A percentile compares a stretch with the other conserved stretches of the same genome.
Evolutionary conservation across 2,329 filamentous ascomycete genomes (phyloP).

Genomic region (Aspergillus sp.): DNA sequence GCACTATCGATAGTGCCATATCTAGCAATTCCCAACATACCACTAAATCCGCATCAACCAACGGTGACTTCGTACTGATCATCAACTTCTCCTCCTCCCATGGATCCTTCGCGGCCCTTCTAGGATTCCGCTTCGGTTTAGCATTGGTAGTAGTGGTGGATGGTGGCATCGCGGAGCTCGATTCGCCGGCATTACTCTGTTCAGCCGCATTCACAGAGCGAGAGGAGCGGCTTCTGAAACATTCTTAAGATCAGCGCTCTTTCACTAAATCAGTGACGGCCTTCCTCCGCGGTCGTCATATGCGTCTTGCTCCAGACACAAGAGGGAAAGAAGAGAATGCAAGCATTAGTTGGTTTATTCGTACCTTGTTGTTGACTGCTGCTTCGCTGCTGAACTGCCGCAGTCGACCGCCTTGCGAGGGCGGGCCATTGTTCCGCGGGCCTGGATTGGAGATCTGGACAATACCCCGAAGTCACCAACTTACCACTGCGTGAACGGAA

Average conservation of each 20-base stretch:
- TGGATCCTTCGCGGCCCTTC: constrained; percentile 35
- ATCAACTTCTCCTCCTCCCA: constrained; percentile 43
- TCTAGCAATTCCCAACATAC: constrained; percentile 27
- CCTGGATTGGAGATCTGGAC: constrained; percentile 16
- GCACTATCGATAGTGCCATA: not conserved
- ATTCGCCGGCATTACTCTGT: constrained; percentile 25
- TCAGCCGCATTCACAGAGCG: constrained; percentile 31
- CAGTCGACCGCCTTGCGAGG: constrained; percentile 37
- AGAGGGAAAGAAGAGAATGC: not conserved
- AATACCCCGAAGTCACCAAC: constrained; percentile 21
- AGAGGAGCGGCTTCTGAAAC: constrained; percentile 23
- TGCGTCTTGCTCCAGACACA: not conserved
- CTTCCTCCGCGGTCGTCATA: not conserved
- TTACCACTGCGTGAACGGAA: not conserved
- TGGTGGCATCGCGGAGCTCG: constrained; percentile 30
- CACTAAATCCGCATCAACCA: constrained; percentile 41
- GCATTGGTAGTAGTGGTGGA: constrained; percentile 17
- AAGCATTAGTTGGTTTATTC: constrained; percentile 8
- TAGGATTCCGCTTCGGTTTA: constrained; percentile 35
- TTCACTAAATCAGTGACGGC: not conserved
- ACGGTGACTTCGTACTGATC: constrained; percentile 40
- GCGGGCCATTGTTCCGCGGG: constrained; percentile 34
- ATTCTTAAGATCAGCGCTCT: constrained; percentile 18
- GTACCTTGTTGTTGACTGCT: constrained; percentile 22
- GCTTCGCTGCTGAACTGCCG: constrained; percentile 29